Percentiles rank a stretch among this genome's conserved stretches.
phyloP scores from a whole-genome alignment of 176 grass and related monocot genomes.

The Echinochloa phyllopogon region DNA sequence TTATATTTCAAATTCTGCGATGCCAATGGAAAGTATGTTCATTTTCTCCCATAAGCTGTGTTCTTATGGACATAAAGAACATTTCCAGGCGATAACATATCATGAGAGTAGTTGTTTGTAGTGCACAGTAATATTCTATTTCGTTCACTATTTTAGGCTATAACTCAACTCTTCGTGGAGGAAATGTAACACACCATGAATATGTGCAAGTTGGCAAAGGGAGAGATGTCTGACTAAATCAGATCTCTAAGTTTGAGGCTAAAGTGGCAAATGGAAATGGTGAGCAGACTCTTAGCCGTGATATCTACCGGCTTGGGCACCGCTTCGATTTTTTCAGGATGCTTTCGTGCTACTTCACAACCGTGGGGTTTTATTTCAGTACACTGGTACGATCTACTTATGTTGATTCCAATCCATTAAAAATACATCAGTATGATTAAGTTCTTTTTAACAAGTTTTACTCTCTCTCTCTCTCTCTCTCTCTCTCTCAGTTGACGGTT shows the following conservation, averaged over 20 bases:
- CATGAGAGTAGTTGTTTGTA: background rate
- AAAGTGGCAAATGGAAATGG: constrained; percentile 97
- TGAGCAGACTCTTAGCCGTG: constrained; percentile 89
- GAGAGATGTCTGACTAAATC: constrained; percentile 90
- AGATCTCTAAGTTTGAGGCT: constrained; percentile 92
- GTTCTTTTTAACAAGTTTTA: constrained; percentile 33
- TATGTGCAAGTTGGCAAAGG: constrained; percentile 98
- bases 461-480: no score
- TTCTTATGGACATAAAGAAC: constrained; percentile 7
- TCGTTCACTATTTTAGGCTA: constrained; percentile 57
- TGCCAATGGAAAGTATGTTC: background rate
- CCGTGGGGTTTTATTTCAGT: constrained; percentile 90
- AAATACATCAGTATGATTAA: constrained; percentile 5
- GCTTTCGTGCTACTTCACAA: constrained; percentile 97
- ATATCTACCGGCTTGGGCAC: constrained; percentile 91
- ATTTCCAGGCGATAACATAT: constrained; percentile 12
- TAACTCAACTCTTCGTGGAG: constrained; percentile 90
- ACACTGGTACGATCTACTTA: constrained; percentile 68
- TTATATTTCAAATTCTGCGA: constrained; percentile 30
- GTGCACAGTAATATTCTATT: background rate
- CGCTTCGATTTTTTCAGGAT: constrained; percentile 98
- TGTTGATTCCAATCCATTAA: constrained; percentile 11
- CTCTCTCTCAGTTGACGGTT: constrained; percentile 73
- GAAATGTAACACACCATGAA: constrained; percentile 93
- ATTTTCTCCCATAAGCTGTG: background rate